Evolutionary conservation across 805 yeast genomes (phyloP), one percentile per base, ranked within the genome.

Genomic region (Candida oleophila): DNA sequence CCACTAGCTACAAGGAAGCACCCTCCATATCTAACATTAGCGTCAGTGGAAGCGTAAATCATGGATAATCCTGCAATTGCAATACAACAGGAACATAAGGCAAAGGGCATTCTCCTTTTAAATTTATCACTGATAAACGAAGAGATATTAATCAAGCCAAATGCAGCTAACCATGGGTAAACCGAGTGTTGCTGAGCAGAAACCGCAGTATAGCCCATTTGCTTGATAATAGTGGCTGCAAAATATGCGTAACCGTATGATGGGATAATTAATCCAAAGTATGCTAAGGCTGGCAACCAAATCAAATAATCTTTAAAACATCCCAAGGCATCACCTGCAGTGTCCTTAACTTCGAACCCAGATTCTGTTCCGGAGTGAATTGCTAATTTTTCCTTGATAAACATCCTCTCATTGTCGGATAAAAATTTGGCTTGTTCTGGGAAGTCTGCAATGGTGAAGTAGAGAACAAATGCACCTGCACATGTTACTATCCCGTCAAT

Each of bases 101-200:
- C 66, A 43, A 67, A 71, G 42, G 74, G 73, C 19, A 76, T 60
- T 66, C 89, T 73, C 41, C 60, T 57, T 49, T 76, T 69, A 19
- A 68, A 44, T 41, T 58, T 64, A 61, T 89, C 96, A 0, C 94
- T 84, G 47, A 74, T 51, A 48, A 73, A 68, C 0, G 96, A 92
- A n/a, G 77, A 51, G 3, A 79, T 55, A 66, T 84, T 82, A 38
- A 84, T 78, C 30, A 78, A 68, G 4, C 85, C 89, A 58, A 89
- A 85, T 0, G 96, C 87, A 22, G 76, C 68, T 37, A 87, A 72
- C 91, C 95, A 89, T 18, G 96, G 95, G 54, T 89, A 90, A 42
- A 89, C 87, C 0, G 96, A 85, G 66, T 83, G 84, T 46, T 85
- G 78, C 64, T 89, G 89, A 8, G 95, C 92, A 46, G 78, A 71